A percentile compares a stretch with the other conserved stretches of the same genome.
These are phyloP conservation scores for Termitomyces titanicus DNA, from an alignment of 768 basidiomycete genomes.

Conservation along the genomic window DNA sequence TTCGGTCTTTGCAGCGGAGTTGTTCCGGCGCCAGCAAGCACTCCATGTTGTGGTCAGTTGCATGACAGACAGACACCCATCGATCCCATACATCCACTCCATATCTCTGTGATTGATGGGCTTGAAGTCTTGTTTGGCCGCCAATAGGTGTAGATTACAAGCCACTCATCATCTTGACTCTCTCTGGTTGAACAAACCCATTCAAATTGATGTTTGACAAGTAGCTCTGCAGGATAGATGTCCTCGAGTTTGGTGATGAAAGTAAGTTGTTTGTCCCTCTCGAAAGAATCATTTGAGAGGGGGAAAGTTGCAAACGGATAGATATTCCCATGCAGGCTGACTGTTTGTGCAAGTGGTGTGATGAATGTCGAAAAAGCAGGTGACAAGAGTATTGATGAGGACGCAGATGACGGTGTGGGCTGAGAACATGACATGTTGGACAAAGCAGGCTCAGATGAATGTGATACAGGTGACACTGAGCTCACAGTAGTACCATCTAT, in stretches of 20 bases:
- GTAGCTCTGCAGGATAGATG: background rate
- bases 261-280: slow-evolving; percentile 2
- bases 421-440: background rate
- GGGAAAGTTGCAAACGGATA: slow-evolving; percentile 3
- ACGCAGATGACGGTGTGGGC: background rate
- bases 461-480: background rate
- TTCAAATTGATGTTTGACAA: slow-evolving; percentile 15
- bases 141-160: slow-evolving; percentile 22
- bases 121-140: slow-evolving; percentile 5
- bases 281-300: slow-evolving; percentile 1
- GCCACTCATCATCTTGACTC: slow-evolving; percentile 17
- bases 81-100: slow-evolving; percentile 25
- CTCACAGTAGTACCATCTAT: background rate
- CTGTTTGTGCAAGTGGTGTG: background rate
- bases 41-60: slow-evolving; percentile 8
- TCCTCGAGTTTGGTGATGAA: slow-evolving; percentile 2
- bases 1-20: slow-evolving; percentile 18
- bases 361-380: background rate
- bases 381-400: background rate
- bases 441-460: background rate
- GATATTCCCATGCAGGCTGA: background rate
- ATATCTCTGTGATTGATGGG: slow-evolving; percentile 19
- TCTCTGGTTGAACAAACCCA: slow-evolving; percentile 18
- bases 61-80: slow-evolving; percentile 19
- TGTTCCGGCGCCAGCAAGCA: slow-evolving; percentile 23